phyloP scores from a whole-genome alignment of 1,139 yeast species.

The Magnusiomyces tetraspermus region DNA sequence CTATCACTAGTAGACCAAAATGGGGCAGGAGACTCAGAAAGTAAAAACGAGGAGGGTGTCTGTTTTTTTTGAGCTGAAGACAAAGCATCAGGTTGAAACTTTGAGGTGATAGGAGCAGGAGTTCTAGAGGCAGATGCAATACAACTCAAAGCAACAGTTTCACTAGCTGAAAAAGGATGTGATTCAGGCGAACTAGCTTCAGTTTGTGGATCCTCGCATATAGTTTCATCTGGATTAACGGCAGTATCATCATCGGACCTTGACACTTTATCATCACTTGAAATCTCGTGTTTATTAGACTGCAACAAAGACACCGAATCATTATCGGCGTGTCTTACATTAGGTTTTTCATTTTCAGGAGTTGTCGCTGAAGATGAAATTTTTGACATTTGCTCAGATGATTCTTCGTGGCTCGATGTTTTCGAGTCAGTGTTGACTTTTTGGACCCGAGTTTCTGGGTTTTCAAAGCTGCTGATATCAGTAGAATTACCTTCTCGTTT shows the following conservation, averaged over 20 bases:
- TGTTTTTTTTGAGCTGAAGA: constrained; percentile 35
- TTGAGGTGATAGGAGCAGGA: constrained; percentile 23
- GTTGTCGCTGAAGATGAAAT: not conserved
- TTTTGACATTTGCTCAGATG: not conserved
- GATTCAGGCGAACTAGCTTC: not conserved
- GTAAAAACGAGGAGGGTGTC: constrained; percentile 36
- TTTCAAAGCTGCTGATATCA: no score
- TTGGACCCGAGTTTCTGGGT: no score
- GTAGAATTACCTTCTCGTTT: no score
- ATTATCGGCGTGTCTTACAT: not conserved
- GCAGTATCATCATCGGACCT: not conserved
- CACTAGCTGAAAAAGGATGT: not conserved
- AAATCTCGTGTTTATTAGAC: not conserved
- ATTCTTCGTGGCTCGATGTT: not conserved
- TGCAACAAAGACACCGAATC: not conserved
- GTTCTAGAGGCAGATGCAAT: constrained; percentile 15
- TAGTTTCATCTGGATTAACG: not conserved
- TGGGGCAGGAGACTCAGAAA: constrained; percentile 36
- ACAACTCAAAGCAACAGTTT: not conserved
- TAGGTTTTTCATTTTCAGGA: not conserved
- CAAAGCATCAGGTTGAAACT: constrained; percentile 33
- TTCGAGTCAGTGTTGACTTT: not conserved
- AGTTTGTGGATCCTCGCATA: not conserved
- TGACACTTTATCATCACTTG: not conserved
- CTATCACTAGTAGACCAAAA: constrained; percentile 29